Evolutionary conservation across 2,329 filamentous ascomycete species (phyloP).

Genomic region (Botrytis pseudocinerea): DNA sequence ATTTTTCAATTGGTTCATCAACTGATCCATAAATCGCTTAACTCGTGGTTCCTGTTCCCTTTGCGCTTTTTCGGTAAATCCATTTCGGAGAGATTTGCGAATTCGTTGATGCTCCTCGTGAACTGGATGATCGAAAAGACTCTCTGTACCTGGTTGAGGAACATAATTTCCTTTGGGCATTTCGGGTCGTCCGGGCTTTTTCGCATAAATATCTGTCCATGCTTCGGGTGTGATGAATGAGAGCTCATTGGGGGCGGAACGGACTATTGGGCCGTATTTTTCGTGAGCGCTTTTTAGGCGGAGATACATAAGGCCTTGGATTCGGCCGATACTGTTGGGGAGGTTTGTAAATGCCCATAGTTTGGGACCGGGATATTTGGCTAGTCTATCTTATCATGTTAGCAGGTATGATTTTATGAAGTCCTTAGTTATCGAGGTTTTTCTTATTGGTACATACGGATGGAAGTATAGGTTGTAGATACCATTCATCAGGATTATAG

Average conservation of each 20-base stretch:
- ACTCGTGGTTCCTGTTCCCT: neutral
- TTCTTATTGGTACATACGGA: neutral
- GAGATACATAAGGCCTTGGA: neutral
- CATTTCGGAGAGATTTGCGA: neutral
- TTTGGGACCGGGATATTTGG: neutral
- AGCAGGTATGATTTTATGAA: neutral
- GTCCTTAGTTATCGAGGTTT: too few relatives aligned
- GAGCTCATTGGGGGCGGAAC: neutral
- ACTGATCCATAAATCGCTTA: neutral
- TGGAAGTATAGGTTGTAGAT: constrained; percentile 4
- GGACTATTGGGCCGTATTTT: neutral
- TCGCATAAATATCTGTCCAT: neutral
- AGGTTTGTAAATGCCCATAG: constrained; percentile 6
- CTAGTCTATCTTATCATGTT: neutral
- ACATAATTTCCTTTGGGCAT: constrained; percentile 1
- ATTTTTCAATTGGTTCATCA: neutral
- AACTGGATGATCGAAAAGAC: neutral
- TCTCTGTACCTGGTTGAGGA: neutral
- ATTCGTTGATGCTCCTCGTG: constrained; percentile 3
- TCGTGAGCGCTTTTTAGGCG: neutral
- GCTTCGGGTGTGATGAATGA: constrained; percentile 8
- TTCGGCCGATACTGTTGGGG: constrained; percentile 3
- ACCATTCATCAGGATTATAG: neutral
- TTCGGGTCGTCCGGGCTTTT: neutral
- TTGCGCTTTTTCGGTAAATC: neutral